Conservation (phyloP, 164 flowering plant species). For the Cinnamomum chago region DNA sequence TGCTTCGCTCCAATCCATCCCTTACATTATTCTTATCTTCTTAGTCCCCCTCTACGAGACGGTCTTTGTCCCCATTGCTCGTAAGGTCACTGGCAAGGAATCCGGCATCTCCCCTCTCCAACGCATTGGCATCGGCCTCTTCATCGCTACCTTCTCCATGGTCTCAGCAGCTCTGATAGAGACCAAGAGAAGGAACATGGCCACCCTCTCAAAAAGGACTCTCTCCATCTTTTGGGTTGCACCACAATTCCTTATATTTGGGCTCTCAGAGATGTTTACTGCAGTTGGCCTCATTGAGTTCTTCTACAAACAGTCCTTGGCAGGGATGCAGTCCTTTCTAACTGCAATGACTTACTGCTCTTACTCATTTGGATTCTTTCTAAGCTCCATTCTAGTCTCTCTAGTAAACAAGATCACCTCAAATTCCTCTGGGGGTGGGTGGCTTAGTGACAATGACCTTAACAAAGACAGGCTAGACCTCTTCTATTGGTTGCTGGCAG, state of each 20-base stretch:
- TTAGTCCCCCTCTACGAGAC: constrained; percentile 71
- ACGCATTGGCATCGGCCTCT: constrained; percentile 64
- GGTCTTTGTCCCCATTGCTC: constrained; percentile 49
- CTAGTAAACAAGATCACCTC: constrained; percentile 53
- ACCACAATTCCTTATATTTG: constrained; percentile 60
- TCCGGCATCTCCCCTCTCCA: constrained; percentile 66
- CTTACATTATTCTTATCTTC: constrained; percentile 58
- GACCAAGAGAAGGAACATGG: constrained; percentile 40
- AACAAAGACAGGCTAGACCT: constrained; percentile 57
- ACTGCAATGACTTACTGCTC: constrained; percentile 73
- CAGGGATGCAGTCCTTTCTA: constrained; percentile 64
- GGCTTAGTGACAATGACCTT: constrained; percentile 56
- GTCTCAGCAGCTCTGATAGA: constrained; percentile 68
- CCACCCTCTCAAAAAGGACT: constrained; percentile 14
- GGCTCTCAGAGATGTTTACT: constrained; percentile 71
- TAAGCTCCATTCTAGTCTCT: constrained; percentile 61
- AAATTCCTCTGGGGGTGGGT: constrained; percentile 29
- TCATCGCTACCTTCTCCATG: constrained; percentile 68
- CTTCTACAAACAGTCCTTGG: constrained; percentile 54
- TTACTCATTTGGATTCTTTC: constrained; percentile 64
- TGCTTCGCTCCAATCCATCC: constrained; percentile 72
- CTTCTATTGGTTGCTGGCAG: constrained; percentile 65
- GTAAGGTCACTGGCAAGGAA: constrained; percentile 42
- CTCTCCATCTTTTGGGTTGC: constrained; percentile 63
- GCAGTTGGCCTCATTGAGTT: constrained; percentile 75